Base-by-base conservation (phyloP, 106 monocot species). In the Triglochin maritima region DNA sequence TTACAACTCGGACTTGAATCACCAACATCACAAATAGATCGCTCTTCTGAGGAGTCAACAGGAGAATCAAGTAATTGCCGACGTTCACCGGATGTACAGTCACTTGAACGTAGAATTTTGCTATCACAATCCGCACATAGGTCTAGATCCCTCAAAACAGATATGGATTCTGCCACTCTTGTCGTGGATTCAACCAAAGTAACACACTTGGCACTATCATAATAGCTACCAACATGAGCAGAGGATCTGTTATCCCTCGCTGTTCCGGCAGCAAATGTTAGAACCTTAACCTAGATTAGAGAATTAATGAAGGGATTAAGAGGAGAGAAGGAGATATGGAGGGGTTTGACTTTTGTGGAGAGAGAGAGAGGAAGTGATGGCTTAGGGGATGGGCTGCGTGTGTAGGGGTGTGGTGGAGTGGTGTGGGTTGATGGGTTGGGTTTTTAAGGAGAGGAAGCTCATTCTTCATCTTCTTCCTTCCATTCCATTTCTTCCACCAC, bases 11-110 rank as follows among this genome's bases (percentile, higher is more conserved):
- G 65, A 62, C 50, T 41, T 67, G 49, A 48, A 56, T 50, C 59
- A 17, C 56, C 47, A 67, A 75, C 73, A 4, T 77, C 49, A 3
- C 50, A 45, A 16, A 48, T 65, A 56, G 71, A 76, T 49, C 57
- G 8, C 64, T 74, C 73, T 50, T 41, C 45, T 63, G 66, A 76
- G 62, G 69, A 59, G 66, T 85, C 64, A 59, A 13, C 59, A 51
- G 59, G 66, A 66, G 74, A 71, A 47, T 69, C 63, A 63, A 13
- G 44, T 51, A 44, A 56, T 62, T 76, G 54, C 42, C 75, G 69
- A 51, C 43, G 42, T 5, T 76, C 63, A 10, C 67, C 69, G 61
- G 49, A 49, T 44, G 56, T 57, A 15, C 72, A 69, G 57, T 57
- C 57, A 16, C 16, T 60, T n/a, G 70, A 61, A 43, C 44, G 60